These are phyloP conservation scores for Rubia tinctorum DNA, from an alignment of 305 asterid genomes.

Conservation along the genomic window DNA sequence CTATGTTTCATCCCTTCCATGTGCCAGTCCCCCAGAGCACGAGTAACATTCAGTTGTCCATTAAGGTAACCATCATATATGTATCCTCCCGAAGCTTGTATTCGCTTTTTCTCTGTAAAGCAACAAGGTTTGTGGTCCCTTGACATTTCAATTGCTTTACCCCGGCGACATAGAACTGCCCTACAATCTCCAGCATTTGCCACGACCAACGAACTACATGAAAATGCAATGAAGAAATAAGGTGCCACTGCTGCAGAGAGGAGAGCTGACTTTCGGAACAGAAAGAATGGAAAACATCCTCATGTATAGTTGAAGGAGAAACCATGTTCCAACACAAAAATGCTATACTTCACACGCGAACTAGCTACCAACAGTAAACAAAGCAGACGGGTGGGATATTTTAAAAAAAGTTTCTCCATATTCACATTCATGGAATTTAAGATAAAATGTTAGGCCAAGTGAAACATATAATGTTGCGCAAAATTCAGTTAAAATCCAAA, in stretches of 20 bases:
- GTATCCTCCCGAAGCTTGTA: constrained; percentile 93
- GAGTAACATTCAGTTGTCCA: constrained; percentile 92
- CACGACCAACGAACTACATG: constrained; percentile 74
- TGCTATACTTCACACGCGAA: not conserved
- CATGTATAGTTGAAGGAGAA: not conserved
- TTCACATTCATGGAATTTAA: not conserved
- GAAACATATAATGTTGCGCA: not conserved
- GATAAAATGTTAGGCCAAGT: not conserved
- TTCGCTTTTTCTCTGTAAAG: constrained; percentile 56
- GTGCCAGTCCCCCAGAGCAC: constrained; percentile 99
- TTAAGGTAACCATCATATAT: constrained; percentile 86
- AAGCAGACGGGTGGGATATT: not conserved
- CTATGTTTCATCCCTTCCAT: constrained; percentile 73
- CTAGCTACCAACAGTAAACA: not conserved
- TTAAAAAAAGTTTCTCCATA: not conserved
- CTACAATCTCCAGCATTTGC: constrained; percentile 99
- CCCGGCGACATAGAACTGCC: constrained; percentile 94
- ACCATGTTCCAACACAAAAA: not conserved
- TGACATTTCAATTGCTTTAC: constrained; percentile 97
- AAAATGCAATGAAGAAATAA: constrained; percentile 19
- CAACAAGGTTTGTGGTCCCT: constrained; percentile 85
- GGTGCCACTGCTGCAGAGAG: not conserved
- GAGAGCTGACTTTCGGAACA: not conserved
- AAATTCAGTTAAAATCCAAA: not conserved
- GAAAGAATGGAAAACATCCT: not conserved